These are phyloP conservation scores for Fusarium sp. DNA, from an alignment of 2,329 filamentous ascomycete species.

Conservation along the genomic window DNA sequence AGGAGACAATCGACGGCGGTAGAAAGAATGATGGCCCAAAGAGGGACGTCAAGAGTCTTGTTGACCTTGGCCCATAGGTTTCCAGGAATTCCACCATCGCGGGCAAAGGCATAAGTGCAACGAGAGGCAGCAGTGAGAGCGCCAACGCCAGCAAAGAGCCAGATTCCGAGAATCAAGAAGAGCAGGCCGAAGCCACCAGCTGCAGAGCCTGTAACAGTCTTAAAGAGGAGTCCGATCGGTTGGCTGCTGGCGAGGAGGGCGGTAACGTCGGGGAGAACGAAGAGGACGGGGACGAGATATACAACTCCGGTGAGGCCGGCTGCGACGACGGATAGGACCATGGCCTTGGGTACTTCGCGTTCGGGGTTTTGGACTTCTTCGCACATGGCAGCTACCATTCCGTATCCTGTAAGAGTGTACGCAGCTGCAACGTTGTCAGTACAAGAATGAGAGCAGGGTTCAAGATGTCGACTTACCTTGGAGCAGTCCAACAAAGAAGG, in stretches of 20 bases:
- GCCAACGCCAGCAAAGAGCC: conserved; percentile 80
- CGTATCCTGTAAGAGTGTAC: conserved; percentile 58
- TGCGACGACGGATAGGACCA: conserved; percentile 73
- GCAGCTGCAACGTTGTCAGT: conserved; percentile 44
- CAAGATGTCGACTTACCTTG: conserved; percentile 50
- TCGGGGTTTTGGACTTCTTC: conserved; percentile 70
- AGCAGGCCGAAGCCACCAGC: conserved; percentile 79
- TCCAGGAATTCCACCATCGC: conserved; percentile 79
- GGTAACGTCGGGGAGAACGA: conserved; percentile 76
- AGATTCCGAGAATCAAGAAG: conserved; percentile 79
- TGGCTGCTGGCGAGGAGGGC: conserved; percentile 76
- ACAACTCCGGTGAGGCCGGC: conserved; percentile 70
- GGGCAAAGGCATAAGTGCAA: conserved; percentile 80
- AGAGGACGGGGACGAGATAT: conserved; percentile 79
- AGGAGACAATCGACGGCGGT: conserved; percentile 76
- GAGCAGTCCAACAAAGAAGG: conserved; percentile 65
- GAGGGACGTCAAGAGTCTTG: conserved; percentile 73
- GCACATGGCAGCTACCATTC: conserved; percentile 65
- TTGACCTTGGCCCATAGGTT: conserved; percentile 74
- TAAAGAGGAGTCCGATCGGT: conserved; percentile 80
- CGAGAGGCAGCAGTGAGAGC: conserved; percentile 78
- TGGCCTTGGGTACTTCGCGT: conserved; percentile 72
- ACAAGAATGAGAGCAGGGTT: not conserved
- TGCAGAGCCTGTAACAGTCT: conserved; percentile 77
- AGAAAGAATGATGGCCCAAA: conserved; percentile 76